phyloP scores from a whole-genome alignment of 1,139 yeast genomes.

The Pichia sp. region DNA sequence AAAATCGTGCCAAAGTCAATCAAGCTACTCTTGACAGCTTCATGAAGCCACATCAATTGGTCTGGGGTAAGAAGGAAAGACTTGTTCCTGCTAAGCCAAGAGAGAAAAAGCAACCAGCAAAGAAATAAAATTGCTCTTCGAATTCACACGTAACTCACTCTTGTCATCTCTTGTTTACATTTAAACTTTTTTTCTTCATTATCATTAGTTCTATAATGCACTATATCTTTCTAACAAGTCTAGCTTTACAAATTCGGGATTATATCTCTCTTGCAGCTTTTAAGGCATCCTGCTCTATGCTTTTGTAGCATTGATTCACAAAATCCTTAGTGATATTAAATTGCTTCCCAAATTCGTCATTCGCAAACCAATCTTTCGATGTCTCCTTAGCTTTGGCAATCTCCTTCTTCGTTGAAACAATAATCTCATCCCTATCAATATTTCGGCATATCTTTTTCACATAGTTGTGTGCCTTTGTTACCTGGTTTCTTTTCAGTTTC shows the following conservation, averaged over 20 bases:
- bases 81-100: constrained; percentile 62
- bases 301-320: constrained; percentile 18
- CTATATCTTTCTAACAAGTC: constrained; percentile 1
- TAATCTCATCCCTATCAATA: constrained; percentile 11
- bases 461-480: background rate
- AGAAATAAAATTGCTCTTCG: constrained; percentile 17
- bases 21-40: constrained; percentile 64
- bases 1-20: constrained; percentile 62
- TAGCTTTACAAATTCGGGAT: background rate
- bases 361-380: constrained; percentile 21
- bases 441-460: constrained; percentile 7
- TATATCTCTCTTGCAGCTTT: constrained; percentile 21
- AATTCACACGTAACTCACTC: background rate
- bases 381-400: background rate
- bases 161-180: background rate
- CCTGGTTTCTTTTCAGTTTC: constrained; percentile 2
- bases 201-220: background rate
- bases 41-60: constrained; percentile 82
- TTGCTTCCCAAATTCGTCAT: constrained; percentile 22
- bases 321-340: constrained; percentile 21
- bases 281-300: constrained; percentile 19
- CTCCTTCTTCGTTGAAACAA: background rate
- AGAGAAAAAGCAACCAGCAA: constrained; percentile 33
- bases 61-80: constrained; percentile 70
- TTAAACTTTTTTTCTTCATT: background rate